phyloP scores from a whole-genome alignment of 164 flowering plant genomes.

The Cinnamomum chago region DNA sequence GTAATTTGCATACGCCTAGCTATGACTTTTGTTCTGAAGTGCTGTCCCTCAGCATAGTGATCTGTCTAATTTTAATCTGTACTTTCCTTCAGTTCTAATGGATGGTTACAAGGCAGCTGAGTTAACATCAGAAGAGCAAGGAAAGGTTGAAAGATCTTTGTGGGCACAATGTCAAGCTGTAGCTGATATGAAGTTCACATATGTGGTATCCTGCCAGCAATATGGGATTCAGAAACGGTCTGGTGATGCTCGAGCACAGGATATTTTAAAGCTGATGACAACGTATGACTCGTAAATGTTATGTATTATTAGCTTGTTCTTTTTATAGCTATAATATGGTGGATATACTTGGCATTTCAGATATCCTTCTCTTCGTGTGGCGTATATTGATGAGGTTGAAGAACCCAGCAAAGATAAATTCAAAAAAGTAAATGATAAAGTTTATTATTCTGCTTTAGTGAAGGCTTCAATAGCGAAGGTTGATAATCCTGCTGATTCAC shows the following conservation, averaged over 20 bases:
- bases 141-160: slow-evolving; percentile 50
- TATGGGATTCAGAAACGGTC: slow-evolving; percentile 73
- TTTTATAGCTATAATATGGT: background rate
- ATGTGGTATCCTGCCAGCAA: slow-evolving; percentile 74
- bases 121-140: slow-evolving; percentile 49
- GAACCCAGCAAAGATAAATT: slow-evolving; percentile 58
- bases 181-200: slow-evolving; percentile 78
- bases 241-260: slow-evolving; percentile 59
- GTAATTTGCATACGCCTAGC: slow-evolving; percentile 28
- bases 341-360: slow-evolving; percentile 30
- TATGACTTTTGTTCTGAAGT: background rate
- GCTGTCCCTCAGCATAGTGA: background rate
- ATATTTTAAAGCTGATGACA: slow-evolving; percentile 65
- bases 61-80: background rate
- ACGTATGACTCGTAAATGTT: slow-evolving; percentile 23
- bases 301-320: background rate
- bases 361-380: slow-evolving; percentile 93
- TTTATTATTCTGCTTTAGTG: slow-evolving; percentile 78
- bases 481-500: slow-evolving; percentile 46
- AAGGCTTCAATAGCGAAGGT: slow-evolving; percentile 79
- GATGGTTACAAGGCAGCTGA: slow-evolving; percentile 75
- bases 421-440: slow-evolving; percentile 59
- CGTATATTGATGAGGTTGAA: slow-evolving; percentile 96
- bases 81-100: slow-evolving; percentile 45
- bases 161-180: slow-evolving; percentile 76